Conservation (phyloP, 306 rosid species). For the Coriaria nepalensis region DNA sequence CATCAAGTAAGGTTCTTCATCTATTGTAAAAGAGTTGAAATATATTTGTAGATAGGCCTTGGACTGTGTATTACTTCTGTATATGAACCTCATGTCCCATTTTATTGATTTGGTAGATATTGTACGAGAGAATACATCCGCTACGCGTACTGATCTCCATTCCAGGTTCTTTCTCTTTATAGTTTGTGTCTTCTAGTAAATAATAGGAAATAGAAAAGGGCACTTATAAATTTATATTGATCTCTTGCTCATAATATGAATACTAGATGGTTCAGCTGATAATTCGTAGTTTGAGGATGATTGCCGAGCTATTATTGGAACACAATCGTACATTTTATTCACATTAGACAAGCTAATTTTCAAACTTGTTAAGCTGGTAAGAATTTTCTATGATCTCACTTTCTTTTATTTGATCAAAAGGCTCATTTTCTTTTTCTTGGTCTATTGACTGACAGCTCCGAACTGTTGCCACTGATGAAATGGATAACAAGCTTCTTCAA, state of each 20-base stretch:
- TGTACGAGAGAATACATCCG: conserved; percentile 83
- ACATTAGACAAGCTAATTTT: conserved; percentile 88
- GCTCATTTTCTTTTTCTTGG: no score
- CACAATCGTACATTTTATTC: conserved; percentile 82
- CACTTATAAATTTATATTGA: no score
- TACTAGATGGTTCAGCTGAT: conserved; percentile 84
- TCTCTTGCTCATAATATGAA: neutral
- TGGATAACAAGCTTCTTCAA: conserved; percentile 92
- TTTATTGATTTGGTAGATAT: conserved; percentile 42
- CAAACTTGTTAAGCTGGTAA: conserved; percentile 86
- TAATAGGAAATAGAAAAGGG: neutral
- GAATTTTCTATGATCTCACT: neutral
- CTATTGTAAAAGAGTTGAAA: neutral
- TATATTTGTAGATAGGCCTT: neutral
- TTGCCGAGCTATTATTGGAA: conserved; percentile 85
- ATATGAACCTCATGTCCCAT: conserved; percentile 13
- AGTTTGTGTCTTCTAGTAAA: conserved; percentile 6
- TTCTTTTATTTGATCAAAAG: no score
- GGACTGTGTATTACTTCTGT: neutral
- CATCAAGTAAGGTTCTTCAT: conserved; percentile 60
- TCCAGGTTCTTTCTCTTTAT: conserved; percentile 28
- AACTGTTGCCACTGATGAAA: conserved; percentile 68
- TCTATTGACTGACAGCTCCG: conserved; percentile 16
- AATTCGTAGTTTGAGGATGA: conserved; percentile 95
- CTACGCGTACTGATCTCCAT: conserved; percentile 67